These are phyloP conservation scores for Lentinula guzmanii DNA, from an alignment of 768 basidiomycete genomes.

Conservation along the genomic window DNA sequence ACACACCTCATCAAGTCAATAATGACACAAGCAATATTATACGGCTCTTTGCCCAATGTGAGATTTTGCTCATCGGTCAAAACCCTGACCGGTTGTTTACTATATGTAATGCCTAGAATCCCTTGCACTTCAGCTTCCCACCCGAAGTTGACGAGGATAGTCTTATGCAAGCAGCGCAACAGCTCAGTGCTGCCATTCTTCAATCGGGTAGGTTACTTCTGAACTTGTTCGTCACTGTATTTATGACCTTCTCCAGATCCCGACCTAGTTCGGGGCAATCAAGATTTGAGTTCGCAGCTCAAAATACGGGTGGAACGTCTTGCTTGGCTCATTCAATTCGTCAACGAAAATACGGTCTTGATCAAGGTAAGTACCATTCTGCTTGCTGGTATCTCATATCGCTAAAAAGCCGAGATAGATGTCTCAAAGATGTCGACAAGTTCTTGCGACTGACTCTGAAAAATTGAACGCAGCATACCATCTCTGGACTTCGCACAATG, in stretches of 20 bases:
- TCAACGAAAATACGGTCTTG: constrained; percentile 80
- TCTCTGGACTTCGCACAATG: constrained; percentile 75
- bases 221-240: background rate
- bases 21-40: constrained; percentile 80
- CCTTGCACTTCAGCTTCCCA: constrained; percentile 74
- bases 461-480: constrained; percentile 77
- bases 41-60: constrained; percentile 64
- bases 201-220: constrained; percentile 53
- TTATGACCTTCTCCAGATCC: constrained; percentile 34
- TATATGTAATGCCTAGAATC: constrained; percentile 42
- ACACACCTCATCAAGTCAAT: constrained; percentile 70
- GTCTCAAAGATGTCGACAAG: constrained; percentile 72
- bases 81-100: background rate
- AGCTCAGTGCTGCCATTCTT: constrained; percentile 64
- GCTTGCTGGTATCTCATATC: background rate
- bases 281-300: constrained; percentile 78
- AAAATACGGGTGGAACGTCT: constrained; percentile 68
- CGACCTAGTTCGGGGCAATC: constrained; percentile 64
- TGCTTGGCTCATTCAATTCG: constrained; percentile 82
- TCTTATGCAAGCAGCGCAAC: constrained; percentile 74
- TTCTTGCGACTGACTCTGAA: constrained; percentile 77
- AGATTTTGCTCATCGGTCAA: constrained; percentile 4
- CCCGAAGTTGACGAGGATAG: constrained; percentile 75
- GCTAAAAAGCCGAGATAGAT: constrained; percentile 40
- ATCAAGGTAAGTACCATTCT: constrained; percentile 47